Evolutionary conservation across 1,284 basidiomycete genomes (phyloP).

Genomic region (Prillingera fragicola): DNA sequence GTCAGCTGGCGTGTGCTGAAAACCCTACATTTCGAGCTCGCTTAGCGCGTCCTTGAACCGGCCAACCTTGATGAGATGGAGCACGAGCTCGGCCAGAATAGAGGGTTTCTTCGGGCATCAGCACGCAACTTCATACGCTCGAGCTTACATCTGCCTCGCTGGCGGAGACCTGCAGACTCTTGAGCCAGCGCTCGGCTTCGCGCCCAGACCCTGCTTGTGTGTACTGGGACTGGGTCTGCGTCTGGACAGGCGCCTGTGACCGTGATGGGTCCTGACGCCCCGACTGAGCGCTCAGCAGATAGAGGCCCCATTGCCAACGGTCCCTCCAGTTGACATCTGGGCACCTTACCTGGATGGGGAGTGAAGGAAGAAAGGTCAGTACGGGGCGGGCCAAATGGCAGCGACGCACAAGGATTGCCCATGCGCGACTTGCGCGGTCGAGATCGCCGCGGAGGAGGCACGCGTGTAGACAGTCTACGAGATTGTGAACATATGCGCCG

Average conservation of each 20-base stretch:
- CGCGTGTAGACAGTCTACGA: constrained; percentile 55
- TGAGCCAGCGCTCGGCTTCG: constrained; percentile 30
- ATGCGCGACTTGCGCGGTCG: constrained; percentile 63
- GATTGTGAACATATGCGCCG: constrained; percentile 42
- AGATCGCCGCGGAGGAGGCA: constrained; percentile 65
- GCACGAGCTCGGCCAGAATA: constrained; percentile 67
- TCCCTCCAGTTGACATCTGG: constrained; percentile 71
- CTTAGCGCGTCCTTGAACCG: constrained; percentile 66
- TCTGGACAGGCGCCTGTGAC: constrained; percentile 1
- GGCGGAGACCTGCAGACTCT: constrained; percentile 24
- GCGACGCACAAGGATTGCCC: constrained; percentile 61
- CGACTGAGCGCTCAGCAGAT: constrained; percentile 23
- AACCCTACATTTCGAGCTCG: constrained; percentile 70
- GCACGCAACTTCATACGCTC: neutral
- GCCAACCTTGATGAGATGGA: constrained; percentile 58
- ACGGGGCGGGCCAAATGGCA: neutral
- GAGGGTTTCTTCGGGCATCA: constrained; percentile 56
- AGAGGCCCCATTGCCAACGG: constrained; percentile 66
- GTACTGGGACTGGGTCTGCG: neutral
- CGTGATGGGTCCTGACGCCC: neutral
- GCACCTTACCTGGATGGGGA: constrained; percentile 55
- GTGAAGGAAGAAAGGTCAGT: neutral
- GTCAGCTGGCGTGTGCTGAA: neutral
- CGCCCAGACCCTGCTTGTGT: constrained; percentile 1
- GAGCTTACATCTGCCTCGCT: constrained; percentile 26